Conservation (phyloP, 2,329 filamentous ascomycete species). For the Aspergillus pseudoviridinutans region DNA sequence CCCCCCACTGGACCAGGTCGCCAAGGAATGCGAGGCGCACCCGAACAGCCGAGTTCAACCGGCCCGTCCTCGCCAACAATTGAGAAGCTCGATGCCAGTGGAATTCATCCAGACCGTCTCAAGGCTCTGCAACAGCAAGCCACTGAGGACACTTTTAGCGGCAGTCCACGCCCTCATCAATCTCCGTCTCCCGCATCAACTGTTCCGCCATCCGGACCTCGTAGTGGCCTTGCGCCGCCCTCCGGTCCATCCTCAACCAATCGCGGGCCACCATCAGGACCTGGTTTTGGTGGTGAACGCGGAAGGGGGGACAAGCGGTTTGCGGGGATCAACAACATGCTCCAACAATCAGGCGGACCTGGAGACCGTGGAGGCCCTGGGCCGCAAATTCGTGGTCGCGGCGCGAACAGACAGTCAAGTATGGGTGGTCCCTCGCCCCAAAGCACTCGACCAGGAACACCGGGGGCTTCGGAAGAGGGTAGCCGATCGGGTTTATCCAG, state of each 20-base stretch:
- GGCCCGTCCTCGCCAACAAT: conserved; percentile 29
- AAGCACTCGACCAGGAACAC: conserved; percentile 28
- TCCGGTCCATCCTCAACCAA: conserved; percentile 32
- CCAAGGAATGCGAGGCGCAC: conserved; percentile 31
- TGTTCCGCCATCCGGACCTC: conserved; percentile 39
- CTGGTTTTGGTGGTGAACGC: conserved; percentile 35
- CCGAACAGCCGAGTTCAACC: conserved; percentile 28
- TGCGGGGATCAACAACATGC: conserved; percentile 44
- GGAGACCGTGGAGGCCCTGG: conserved; percentile 31
- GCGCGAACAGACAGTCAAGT: conserved; percentile 32
- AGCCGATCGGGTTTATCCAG: conserved; percentile 12
- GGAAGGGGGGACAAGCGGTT: conserved; percentile 46
- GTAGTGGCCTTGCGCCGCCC: conserved; percentile 32
- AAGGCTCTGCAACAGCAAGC: conserved; percentile 40
- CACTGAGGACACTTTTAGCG: conserved; percentile 17
- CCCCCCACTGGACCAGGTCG: conserved; percentile 43
- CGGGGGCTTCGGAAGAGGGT: conserved; percentile 25
- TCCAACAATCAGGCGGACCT: conserved; percentile 41
- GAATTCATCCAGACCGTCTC: conserved; percentile 54
- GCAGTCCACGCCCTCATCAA: conserved; percentile 19
- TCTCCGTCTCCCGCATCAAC: conserved; percentile 23
- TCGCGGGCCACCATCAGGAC: conserved; percentile 35
- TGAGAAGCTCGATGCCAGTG: conserved; percentile 36
- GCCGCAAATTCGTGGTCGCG: conserved; percentile 38
- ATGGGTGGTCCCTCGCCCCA: conserved; percentile 31